Conservation (phyloP, 2,329 filamentous ascomycete species). For the Microsporum audouinii region DNA sequence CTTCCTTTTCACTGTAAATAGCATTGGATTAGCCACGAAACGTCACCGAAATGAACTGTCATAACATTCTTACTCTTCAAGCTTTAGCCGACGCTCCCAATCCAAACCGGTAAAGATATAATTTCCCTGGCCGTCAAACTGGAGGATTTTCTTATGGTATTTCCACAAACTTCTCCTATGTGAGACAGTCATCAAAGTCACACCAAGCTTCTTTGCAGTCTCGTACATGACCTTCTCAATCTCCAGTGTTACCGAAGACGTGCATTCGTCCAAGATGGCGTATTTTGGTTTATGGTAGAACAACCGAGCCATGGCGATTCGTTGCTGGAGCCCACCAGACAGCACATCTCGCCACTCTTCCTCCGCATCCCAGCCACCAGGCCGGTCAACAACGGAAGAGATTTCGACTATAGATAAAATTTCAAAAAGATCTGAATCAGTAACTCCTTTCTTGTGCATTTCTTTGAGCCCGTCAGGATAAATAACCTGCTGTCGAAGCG, state of each 20-base stretch:
- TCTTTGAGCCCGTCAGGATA: conserved; percentile 83
- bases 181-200: conserved; percentile 93
- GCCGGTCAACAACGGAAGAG: conserved; percentile 66
- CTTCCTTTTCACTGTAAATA: conserved; percentile 66
- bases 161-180: conserved; percentile 90
- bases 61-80: conserved; percentile 59
- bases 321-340: conserved; percentile 84
- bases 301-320: conserved; percentile 87
- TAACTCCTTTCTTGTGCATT: conserved; percentile 74
- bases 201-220: conserved; percentile 77
- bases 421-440: conserved; percentile 64
- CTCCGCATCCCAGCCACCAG: conserved; percentile 80
- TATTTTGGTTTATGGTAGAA: conserved; percentile 91
- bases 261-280: conserved; percentile 95
- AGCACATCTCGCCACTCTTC: conserved; percentile 95
- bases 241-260: conserved; percentile 85
- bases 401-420: conserved; percentile 74
- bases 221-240: conserved; percentile 96
- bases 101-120: conserved; percentile 85
- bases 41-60: background rate
- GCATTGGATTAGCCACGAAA: conserved; percentile 12
- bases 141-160: conserved; percentile 86
- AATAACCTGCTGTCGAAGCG: conserved; percentile 90
- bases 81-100: conserved; percentile 67
- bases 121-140: conserved; percentile 89